These are phyloP conservation scores for Sporothrix variecibatus DNA, from an alignment of 2,329 filamentous ascomycete genomes.

Conservation along the genomic window DNA sequence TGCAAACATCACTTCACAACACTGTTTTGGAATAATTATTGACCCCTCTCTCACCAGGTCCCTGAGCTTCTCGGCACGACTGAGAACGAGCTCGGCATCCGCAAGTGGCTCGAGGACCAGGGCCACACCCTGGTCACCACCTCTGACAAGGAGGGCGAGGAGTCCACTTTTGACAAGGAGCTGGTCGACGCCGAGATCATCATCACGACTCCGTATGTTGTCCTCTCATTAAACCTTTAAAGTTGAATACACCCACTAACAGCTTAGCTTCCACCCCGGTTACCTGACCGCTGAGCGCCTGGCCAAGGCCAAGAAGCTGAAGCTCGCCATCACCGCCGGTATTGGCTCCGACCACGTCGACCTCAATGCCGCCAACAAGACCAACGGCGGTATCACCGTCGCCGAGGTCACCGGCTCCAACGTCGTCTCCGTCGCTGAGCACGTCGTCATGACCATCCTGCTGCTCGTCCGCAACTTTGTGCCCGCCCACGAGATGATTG, in stretches of 20 bases:
- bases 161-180: constrained; percentile 92
- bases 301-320: constrained; percentile 97
- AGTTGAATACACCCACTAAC: constrained; percentile 5
- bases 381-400: constrained; percentile 95
- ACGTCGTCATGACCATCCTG: constrained; percentile 99
- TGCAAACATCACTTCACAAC: neutral
- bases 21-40: neutral
- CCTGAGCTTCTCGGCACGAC: constrained; percentile 89
- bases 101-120: constrained; percentile 96
- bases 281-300: constrained; percentile 97
- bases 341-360: constrained; percentile 99
- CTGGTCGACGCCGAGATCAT: constrained; percentile 96
- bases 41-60: constrained; percentile 43
- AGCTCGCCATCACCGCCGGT: constrained; percentile 94
- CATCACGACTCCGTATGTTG: constrained; percentile 88
- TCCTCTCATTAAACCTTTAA: too few relatives aligned
- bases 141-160: constrained; percentile 92
- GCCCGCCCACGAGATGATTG: constrained; percentile 92
- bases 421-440: constrained; percentile 97
- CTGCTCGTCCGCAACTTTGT: constrained; percentile 96
- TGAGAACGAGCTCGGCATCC: constrained; percentile 95
- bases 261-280: constrained; percentile 84
- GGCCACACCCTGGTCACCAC: constrained; percentile 97
- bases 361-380: constrained; percentile 94
- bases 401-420: constrained; percentile 98